Percentiles rank a stretch among this genome's conserved stretches.
Conservation (phyloP, 23 red algal genomes). For the Cyanidiococcus yangmingshanensis region DNA sequence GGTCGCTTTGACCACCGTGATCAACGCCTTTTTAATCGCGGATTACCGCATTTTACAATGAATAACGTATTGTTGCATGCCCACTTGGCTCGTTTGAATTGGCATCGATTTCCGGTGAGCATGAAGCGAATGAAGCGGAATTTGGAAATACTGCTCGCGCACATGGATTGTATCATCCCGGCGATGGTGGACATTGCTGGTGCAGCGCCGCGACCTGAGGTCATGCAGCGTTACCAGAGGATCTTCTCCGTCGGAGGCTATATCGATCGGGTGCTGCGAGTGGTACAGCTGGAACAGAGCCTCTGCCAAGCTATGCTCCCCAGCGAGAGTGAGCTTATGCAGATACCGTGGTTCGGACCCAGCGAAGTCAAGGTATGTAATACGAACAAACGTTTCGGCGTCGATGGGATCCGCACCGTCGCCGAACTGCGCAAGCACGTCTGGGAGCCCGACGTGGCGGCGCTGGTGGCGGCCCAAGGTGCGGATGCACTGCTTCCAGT, state of each 20-base stretch:
- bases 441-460: background rate
- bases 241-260: constrained; percentile 9
- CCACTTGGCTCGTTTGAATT: background rate
- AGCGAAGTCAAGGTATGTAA: constrained; percentile 11
- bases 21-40: constrained; percentile 2
- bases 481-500: background rate
- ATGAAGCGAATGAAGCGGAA: background rate
- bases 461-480: background rate
- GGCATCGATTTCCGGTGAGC: background rate
- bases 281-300: background rate
- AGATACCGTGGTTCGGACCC: constrained; percentile 7
- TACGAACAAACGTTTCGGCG: background rate
- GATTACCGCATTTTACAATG: constrained; percentile 14
- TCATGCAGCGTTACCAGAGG: background rate
- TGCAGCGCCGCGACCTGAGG: constrained; percentile 1
- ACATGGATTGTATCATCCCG: background rate
- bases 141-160: constrained; percentile 6
- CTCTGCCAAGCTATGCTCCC: constrained; percentile 15
- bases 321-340: constrained; percentile 1
- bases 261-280: constrained; percentile 6
- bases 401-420: constrained; percentile 1
- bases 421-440: constrained; percentile 6
- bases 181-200: constrained; percentile 15
- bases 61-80: constrained; percentile 9
- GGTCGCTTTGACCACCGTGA: constrained; percentile 9